A percentile compares a stretch with the other conserved stretches of the same genome.
Conservation (phyloP, 345 rosid genomes). For the Arabidopsis arenosa region DNA sequence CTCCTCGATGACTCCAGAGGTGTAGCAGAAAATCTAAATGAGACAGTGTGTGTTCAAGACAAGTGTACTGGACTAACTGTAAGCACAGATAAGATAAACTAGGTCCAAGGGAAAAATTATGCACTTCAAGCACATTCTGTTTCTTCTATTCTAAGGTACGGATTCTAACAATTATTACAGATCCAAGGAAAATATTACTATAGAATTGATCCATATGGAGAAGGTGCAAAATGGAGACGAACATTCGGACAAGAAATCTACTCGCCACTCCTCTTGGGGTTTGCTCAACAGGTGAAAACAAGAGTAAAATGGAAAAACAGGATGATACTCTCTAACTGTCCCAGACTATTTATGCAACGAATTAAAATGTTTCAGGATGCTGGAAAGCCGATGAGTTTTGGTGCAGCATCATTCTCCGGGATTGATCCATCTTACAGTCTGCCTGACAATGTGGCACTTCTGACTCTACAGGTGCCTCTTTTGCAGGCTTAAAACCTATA, state of each 20-base stretch:
- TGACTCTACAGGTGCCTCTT: constrained; percentile 78
- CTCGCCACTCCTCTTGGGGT: constrained; percentile 88
- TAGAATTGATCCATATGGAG: constrained; percentile 83
- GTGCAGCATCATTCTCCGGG: constrained; percentile 67
- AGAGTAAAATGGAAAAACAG: constrained; percentile 3
- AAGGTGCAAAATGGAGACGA: constrained; percentile 96
- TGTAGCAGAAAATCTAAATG: constrained; percentile 84
- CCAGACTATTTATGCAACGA: neutral
- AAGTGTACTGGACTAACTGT: constrained; percentile 82
- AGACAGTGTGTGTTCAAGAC: constrained; percentile 72
- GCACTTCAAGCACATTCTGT: constrained; percentile 20
- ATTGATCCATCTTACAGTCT: constrained; percentile 76
- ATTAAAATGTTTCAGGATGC: constrained; percentile 60
- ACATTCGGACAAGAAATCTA: constrained; percentile 92
- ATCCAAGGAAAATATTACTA: constrained; percentile 90
- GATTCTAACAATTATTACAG: constrained; percentile 50
- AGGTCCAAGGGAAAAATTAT: neutral
- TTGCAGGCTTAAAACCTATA: constrained; percentile 9
- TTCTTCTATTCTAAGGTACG: constrained; percentile 26
- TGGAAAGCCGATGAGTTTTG: constrained; percentile 62
- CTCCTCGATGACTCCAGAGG: constrained; percentile 92
- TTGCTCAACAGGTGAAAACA: constrained; percentile 70
- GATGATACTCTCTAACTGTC: constrained; percentile 11
- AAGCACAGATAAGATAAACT: constrained; percentile 43
- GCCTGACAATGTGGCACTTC: constrained; percentile 80